Percentiles rank a stretch among this genome's conserved stretches.
Evolutionary conservation across 179 eudicot genomes (phyloP).

Genomic region (Camellia oleifera): DNA sequence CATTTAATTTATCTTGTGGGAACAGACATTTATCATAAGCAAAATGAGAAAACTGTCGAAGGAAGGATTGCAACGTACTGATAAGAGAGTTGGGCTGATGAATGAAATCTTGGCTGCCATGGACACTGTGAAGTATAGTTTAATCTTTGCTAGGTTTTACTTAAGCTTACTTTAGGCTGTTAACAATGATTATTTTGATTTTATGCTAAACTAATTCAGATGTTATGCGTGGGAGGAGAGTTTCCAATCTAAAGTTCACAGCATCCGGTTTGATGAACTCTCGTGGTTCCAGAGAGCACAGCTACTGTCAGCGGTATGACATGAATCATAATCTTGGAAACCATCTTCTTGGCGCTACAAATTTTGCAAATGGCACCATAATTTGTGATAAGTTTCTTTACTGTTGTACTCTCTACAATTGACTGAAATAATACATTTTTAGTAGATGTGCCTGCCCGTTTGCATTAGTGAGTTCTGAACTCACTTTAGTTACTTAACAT

Average conservation of each 20-base stretch:
- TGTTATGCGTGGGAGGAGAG: constrained; percentile 70
- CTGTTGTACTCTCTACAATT: not conserved
- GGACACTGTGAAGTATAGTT: constrained; percentile 56
- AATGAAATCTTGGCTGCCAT: constrained; percentile 58
- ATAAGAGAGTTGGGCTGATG: constrained; percentile 53
- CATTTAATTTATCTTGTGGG: not conserved
- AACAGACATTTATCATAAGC: constrained; percentile 48
- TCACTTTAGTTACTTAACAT: not conserved
- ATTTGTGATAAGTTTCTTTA: not conserved
- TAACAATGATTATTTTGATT: not conserved
- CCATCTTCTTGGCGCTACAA: not conserved
- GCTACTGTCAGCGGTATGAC: constrained; percentile 46
- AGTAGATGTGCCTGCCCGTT: not conserved
- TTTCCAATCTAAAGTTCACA: constrained; percentile 50
- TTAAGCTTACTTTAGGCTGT: not conserved
- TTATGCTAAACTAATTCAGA: constrained; percentile 29
- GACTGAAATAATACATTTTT: not conserved
- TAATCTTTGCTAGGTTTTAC: constrained; percentile 3
- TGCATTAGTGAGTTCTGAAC: not conserved
- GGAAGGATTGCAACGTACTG: constrained; percentile 55
- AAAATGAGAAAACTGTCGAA: constrained; percentile 46
- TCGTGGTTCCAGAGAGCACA: constrained; percentile 51
- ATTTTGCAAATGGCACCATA: not conserved
- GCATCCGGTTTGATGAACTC: constrained; percentile 48
- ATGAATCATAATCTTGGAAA: not conserved